Evolutionary conservation across 768 basidiomycete species (phyloP).

Genomic region (Hirschioporus abietinus): DNA sequence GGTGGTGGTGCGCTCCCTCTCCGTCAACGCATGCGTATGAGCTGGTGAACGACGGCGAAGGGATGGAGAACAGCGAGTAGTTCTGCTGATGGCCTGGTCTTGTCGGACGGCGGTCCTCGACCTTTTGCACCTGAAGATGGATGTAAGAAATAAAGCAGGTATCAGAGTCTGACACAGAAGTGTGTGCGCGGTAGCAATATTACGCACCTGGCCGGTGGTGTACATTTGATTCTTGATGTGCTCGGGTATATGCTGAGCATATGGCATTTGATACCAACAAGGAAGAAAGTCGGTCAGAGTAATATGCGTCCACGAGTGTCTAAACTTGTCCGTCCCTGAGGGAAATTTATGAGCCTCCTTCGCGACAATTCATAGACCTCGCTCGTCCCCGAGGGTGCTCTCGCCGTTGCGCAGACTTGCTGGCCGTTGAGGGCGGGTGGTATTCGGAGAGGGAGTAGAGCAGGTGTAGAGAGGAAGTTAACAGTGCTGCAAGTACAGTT

Average conservation of each 20-base stretch:
- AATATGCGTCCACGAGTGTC: not conserved
- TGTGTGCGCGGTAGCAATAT: not conserved
- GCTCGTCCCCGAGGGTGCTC: not conserved
- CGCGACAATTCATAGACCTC: not conserved
- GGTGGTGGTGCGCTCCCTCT: not conserved
- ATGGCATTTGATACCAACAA: not conserved
- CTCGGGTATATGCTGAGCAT: not conserved
- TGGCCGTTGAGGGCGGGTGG: not conserved
- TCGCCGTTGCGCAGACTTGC: not conserved
- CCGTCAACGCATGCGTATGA: not conserved
- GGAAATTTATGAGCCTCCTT: not conserved
- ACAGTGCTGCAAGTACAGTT: not conserved
- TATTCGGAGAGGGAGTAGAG: not conserved
- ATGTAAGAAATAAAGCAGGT: conserved; percentile 1
- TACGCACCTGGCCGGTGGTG: conserved; percentile 1
- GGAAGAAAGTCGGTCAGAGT: not conserved
- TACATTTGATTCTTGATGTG: conserved; percentile 1
- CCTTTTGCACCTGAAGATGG: not conserved
- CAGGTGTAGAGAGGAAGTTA: not conserved
- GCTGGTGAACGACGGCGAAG: not conserved
- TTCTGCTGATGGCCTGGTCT: not conserved
- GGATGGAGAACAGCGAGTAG: not conserved
- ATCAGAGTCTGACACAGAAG: not conserved
- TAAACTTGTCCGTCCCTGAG: not conserved
- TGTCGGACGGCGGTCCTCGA: not conserved